Percentiles rank a stretch among this genome's conserved stretches.
These are phyloP conservation scores for Loxodes magnus DNA, from an alignment of 73 alveolate genomes.

Conservation along the genomic window DNA sequence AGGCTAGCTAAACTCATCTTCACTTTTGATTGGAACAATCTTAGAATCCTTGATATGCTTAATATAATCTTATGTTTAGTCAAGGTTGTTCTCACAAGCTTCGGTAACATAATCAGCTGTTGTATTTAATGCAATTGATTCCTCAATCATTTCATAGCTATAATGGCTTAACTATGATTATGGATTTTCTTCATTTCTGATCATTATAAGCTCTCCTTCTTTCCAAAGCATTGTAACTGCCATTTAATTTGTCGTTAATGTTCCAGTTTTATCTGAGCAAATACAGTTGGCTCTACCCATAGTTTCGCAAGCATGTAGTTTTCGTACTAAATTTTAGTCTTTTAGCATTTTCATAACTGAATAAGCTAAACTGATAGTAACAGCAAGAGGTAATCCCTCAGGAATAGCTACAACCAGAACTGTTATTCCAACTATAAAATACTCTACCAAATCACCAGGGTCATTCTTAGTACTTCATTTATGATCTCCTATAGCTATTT, in stretches of 20 bases:
- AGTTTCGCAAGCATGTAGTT: slow-evolving; percentile 81
- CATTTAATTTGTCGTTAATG: slow-evolving; percentile 59
- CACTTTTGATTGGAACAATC: no score
- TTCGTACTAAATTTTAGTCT: slow-evolving; percentile 60
- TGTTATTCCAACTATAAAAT: slow-evolving; percentile 52
- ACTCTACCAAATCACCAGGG: slow-evolving; percentile 44
- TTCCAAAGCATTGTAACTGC: slow-evolving; percentile 15
- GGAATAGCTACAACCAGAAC: slow-evolving; percentile 84
- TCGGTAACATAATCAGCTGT: neutral
- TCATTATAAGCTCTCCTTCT: neutral
- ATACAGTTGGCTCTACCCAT: slow-evolving; percentile 86
- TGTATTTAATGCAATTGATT: no score
- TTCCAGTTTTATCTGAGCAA: slow-evolving; percentile 92
- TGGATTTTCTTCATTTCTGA: no score
- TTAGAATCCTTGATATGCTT: no score
- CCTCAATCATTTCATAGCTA: no score
- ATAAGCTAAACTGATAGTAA: slow-evolving; percentile 61
- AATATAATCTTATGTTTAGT: no score
- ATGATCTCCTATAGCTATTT: slow-evolving; percentile 18
- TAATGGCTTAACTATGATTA: no score
- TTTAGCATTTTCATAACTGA: slow-evolving; percentile 73
- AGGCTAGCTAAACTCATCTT: neutral
- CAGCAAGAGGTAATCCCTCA: slow-evolving; percentile 87
- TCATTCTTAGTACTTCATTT: slow-evolving; percentile 19
- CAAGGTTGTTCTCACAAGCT: no score